Conservation (phyloP, 2,329 filamentous ascomycete genomes). For the Botryotinia globosa region DNA sequence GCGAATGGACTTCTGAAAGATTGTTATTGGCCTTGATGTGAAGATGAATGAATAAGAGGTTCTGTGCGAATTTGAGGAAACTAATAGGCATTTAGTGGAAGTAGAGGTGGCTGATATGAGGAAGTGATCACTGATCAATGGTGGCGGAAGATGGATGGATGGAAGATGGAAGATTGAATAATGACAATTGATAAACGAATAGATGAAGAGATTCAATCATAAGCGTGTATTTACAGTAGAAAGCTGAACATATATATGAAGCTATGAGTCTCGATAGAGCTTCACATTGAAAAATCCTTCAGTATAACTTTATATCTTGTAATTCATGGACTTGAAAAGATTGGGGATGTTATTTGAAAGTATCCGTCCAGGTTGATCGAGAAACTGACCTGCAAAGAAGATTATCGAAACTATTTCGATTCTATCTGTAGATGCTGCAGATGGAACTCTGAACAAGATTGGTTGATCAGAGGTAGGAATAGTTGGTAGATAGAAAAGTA, state of each 20-base stretch:
- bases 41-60: not conserved
- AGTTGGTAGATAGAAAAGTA: not conserved
- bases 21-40: not conserved
- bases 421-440: too few relatives aligned
- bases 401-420: not conserved
- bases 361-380: not conserved
- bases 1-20: not conserved
- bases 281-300: not conserved
- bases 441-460: not conserved
- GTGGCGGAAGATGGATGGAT: not conserved
- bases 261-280: not conserved
- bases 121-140: accelerated
- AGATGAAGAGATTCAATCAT: not conserved
- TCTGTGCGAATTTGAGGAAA: not conserved
- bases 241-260: not conserved
- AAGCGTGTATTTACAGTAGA: accelerated
- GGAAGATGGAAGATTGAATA: not conserved
- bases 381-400: not conserved
- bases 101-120: not conserved
- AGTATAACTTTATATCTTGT: not conserved
- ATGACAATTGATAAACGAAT: not conserved
- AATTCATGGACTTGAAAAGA: not conserved
- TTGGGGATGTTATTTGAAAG: not conserved
- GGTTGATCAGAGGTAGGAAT: not conserved
- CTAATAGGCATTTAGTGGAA: not conserved